These are phyloP conservation scores for Udeniomyces megalosporus DNA, from an alignment of 768 basidiomycete genomes.

Conservation along the genomic window DNA sequence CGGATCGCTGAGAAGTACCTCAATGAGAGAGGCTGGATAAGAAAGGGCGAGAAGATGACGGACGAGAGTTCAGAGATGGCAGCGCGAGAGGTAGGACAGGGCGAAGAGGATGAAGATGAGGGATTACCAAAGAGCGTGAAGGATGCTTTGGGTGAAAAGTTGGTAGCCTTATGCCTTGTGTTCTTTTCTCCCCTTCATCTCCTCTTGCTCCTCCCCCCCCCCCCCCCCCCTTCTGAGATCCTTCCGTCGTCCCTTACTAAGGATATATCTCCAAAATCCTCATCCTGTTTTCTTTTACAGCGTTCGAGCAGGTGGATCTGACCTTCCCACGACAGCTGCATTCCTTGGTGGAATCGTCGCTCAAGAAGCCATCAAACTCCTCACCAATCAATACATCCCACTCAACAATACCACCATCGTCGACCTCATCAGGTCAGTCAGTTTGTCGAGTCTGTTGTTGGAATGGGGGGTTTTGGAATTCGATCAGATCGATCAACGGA, in stretches of 20 bases:
- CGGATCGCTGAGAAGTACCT: not conserved
- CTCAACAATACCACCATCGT: conserved; percentile 68
- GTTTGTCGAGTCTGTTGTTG: too few species aligned
- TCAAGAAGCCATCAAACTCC: conserved; percentile 92
- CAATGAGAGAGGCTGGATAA: not conserved
- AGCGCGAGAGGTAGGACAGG: too few species aligned
- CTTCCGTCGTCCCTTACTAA: too few species aligned
- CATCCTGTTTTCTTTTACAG: too few species aligned
- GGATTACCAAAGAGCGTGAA: conserved; percentile 27
- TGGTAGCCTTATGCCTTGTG: not conserved
- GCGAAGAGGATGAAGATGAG: conserved; percentile 3
- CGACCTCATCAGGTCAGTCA: conserved; percentile 40
- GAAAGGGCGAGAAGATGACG: too few species aligned
- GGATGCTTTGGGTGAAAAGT: conserved; percentile 28
- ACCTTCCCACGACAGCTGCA: conserved; percentile 84
- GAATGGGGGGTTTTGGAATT: too few species aligned
- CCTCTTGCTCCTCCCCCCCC: not conserved
- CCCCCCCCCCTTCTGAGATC: too few species aligned
- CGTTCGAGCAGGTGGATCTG: conserved; percentile 60
- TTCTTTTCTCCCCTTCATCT: not conserved
- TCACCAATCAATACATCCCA: conserved; percentile 89
- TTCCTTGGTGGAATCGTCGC: conserved; percentile 85
- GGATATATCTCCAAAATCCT: too few species aligned
- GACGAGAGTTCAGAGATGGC: too few species aligned
- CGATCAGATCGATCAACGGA: too few species aligned